Percentiles rank a stretch among this genome's conserved stretches.
Evolutionary conservation across 768 basidiomycete species (phyloP).

Genomic region (Phanerodontia chrysosporium): DNA sequence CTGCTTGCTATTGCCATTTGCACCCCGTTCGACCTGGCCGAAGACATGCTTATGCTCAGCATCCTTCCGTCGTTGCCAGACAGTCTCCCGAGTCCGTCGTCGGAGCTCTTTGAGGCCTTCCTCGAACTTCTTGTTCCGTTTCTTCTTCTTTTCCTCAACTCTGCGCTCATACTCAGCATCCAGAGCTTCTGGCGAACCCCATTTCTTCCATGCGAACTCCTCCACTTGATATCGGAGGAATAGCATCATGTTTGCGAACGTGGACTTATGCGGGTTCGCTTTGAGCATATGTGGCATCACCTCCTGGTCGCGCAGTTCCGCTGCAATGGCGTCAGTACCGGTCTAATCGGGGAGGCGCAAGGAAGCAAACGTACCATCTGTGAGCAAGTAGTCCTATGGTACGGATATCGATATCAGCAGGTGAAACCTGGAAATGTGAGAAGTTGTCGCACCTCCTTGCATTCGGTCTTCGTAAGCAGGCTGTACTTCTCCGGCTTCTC

Average conservation of each 20-base stretch:
- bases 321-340: conserved; percentile 38
- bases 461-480: conserved; percentile 96
- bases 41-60: conserved; percentile 87
- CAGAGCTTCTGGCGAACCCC: conserved; percentile 90
- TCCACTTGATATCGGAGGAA: conserved; percentile 93
- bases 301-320: conserved; percentile 90
- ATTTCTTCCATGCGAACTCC: conserved; percentile 96
- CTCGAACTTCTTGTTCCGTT: conserved; percentile 94
- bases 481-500: conserved; percentile 90
- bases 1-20: conserved; percentile 59
- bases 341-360: not conserved
- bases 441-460: conserved; percentile 53
- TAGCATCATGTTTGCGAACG: conserved; percentile 99
- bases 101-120: conserved; percentile 82
- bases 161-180: conserved; percentile 85
- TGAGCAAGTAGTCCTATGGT: conserved; percentile 82
- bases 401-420: conserved; percentile 23
- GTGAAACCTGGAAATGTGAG: conserved; percentile 9
- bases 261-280: conserved; percentile 92
- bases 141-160: conserved; percentile 77
- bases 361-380: conserved; percentile 62
- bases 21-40: conserved; percentile 49
- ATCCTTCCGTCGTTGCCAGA: conserved; percentile 85
- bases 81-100: conserved; percentile 79
- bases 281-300: conserved; percentile 90